phyloP scores from a whole-genome alignment of 2,329 filamentous ascomycete genomes.

The Hypoxylon rubiginosum region DNA sequence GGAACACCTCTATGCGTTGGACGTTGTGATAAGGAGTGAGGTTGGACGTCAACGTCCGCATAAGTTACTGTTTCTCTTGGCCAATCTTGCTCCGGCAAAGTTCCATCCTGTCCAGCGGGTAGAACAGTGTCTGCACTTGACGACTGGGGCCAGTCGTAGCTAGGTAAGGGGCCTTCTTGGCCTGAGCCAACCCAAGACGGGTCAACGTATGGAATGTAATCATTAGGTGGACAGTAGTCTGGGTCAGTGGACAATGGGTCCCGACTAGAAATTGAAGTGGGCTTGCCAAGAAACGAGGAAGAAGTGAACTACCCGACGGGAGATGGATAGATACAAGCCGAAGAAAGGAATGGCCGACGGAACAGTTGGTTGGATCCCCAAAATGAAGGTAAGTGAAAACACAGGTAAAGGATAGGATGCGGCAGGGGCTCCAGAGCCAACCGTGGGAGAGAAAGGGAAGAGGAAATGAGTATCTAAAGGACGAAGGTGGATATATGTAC shows the following conservation, averaged over 20 bases:
- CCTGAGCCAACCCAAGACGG: neutral
- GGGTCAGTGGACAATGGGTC: neutral
- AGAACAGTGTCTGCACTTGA: neutral
- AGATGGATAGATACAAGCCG: neutral
- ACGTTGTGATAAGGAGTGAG: neutral
- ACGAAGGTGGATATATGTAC: neutral
- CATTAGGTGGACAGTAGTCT: neutral
- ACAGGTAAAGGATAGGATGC: neutral
- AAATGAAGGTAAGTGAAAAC: neutral
- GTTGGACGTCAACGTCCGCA: neutral
- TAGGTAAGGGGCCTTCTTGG: neutral
- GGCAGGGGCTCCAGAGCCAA: neutral
- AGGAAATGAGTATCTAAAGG: neutral
- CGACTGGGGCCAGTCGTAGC: neutral
- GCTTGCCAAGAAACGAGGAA: neutral
- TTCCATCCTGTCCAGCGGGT: slow-evolving; percentile 1
- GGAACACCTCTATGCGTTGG: neutral
- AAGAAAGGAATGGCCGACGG: neutral
- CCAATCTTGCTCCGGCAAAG: neutral
- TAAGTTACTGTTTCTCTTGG: neutral
- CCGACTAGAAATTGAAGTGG: neutral
- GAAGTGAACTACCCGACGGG: neutral
- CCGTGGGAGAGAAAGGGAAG: neutral
- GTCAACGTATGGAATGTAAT: neutral
- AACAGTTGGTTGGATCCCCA: neutral